A percentile compares a stretch with the other conserved stretches of the same genome.
Evolutionary conservation across 2,329 filamentous ascomycete species (phyloP).

Genomic region (Didymosphaeria variabile): DNA sequence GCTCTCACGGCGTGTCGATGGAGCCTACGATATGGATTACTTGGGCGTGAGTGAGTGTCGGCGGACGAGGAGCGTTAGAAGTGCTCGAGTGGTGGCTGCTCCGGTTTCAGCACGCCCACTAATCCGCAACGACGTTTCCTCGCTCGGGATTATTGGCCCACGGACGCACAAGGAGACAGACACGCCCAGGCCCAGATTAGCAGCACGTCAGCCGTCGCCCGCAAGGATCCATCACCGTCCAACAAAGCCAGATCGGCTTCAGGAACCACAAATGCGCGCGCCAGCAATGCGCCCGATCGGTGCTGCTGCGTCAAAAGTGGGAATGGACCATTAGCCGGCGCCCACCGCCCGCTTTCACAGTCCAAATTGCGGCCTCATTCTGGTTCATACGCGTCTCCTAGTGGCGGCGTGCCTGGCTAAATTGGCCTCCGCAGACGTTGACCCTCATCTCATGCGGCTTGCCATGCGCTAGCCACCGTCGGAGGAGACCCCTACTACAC

Average conservation of each 20-base stretch:
- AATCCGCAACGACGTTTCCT: constrained; percentile 9
- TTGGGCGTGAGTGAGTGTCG: neutral
- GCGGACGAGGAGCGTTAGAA: neutral
- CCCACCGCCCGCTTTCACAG: neutral
- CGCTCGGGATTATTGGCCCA: neutral
- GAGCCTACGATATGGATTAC: neutral
- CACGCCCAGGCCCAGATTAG: constrained; percentile 29
- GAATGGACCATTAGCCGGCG: too few species aligned
- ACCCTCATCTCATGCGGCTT: neutral
- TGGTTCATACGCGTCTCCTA: too few species aligned
- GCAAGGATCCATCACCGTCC: neutral
- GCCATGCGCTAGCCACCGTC: too few species aligned
- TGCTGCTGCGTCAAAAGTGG: neutral
- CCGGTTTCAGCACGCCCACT: constrained; percentile 2
- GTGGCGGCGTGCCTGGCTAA: constrained; percentile 8
- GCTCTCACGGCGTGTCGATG: neutral
- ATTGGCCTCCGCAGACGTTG: neutral
- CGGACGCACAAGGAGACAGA: neutral
- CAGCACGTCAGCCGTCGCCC: constrained; percentile 15
- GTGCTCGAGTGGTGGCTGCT: neutral
- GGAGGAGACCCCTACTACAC: neutral
- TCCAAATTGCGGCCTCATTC: neutral
- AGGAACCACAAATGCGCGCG: neutral
- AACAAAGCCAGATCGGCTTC: neutral
- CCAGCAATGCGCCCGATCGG: neutral